Conservation (phyloP, 176 grass and related monocot species). For the Tillandsia leiboldiana region DNA sequence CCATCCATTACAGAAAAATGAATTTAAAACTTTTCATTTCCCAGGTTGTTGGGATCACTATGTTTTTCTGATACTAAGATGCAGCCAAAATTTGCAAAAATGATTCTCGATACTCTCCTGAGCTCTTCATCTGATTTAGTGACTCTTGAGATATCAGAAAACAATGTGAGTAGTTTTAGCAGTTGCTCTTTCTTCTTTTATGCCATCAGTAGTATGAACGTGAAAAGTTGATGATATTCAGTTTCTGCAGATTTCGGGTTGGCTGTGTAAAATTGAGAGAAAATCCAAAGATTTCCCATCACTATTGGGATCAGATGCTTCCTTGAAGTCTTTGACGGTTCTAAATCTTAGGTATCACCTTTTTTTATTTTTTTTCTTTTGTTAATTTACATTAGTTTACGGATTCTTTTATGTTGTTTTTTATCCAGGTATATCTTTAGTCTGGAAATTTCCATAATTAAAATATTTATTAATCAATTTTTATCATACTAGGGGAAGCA, state of each 20-base stretch:
- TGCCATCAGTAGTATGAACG: background rate
- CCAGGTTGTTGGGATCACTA: slow-evolving; percentile 36
- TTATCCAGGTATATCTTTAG: background rate
- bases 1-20: background rate
- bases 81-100: slow-evolving; percentile 35
- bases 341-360: slow-evolving; percentile 43
- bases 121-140: slow-evolving; percentile 28
- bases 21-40: slow-evolving; percentile 7
- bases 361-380: slow-evolving; percentile 8
- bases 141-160: slow-evolving; percentile 45
- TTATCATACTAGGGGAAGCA: slow-evolving; percentile 54
- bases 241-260: slow-evolving; percentile 38
- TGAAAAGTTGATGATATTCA: background rate
- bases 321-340: slow-evolving; percentile 31
- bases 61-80: slow-evolving; percentile 42
- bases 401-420: background rate
- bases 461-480: slow-evolving; percentile 4
- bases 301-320: slow-evolving; percentile 19
- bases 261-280: slow-evolving; percentile 17
- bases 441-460: slow-evolving; percentile 9
- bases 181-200: slow-evolving; percentile 4
- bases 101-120: slow-evolving; percentile 37
- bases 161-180: slow-evolving; percentile 34
- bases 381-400: background rate
- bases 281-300: slow-evolving; percentile 19